Evolutionary conservation across 495 filamentous ascomycete genomes (phyloP), one percentile per base, ranked within the genome.

Genomic region (Xylaria grammica): DNA sequence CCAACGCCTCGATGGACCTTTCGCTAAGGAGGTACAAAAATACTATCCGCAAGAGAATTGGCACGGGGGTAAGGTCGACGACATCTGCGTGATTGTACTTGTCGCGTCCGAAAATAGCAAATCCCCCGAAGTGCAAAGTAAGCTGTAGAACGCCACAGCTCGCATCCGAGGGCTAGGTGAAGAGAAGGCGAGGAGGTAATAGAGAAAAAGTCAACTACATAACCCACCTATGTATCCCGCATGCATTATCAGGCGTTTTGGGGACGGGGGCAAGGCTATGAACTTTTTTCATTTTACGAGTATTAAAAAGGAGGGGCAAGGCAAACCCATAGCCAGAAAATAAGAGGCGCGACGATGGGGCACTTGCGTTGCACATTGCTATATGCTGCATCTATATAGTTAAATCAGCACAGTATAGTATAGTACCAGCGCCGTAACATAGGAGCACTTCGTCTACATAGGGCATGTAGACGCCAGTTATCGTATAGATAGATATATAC

Each of bases 1-100:
- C 73, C 79, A 80, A 19, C 90, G 87, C 61, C 76, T 90, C 44
- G 91, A 99, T 74, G 92, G 95, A 0, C 95, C 95, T 30, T 99
- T 99, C 74, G 93, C 95, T 10, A 95, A 89, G 74, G 94, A 97
- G 75, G 92, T 97, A 38, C 91, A 94, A 72, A 90, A 88, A 67
- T 86, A 89, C 67, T 94, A 90, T 69, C 93, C 93, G 0, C 77
- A 87, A n/a, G 92, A 96, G 74, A 82, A 85, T 44, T 97, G 89
- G 82, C 86, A 85, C 49, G 94, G 94, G 26, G 94, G 94, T 2
- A 97, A 97, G 70, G 85, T 94, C 53, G 94, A 97, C 72, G 94
- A 97, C 72, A 96, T 97, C 48, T 92, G 90, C 65, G 89, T 90
- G 5, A 77, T 97, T 45, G 87, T 92, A 13, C 84, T 89, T 38